Base-by-base conservation (phyloP, 495 filamentous ascomycete genomes). In the Tuber umbilicatum region DNA sequence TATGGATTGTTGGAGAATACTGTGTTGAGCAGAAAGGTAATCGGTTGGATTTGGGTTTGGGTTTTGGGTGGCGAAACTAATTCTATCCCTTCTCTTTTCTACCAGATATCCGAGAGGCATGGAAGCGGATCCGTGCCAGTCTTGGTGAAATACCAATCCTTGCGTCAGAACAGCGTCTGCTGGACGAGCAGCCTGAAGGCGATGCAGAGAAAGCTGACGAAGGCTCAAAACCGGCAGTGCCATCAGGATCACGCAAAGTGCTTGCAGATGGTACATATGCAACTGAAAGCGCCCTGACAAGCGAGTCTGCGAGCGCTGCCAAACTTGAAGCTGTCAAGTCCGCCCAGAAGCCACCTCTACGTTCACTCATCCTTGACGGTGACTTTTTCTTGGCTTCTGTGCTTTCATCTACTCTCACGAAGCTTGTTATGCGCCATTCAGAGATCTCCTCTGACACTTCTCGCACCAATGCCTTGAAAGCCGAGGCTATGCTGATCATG, bases 401-500 rank as follows among this genome's bases (percentile, higher is more conserved):
- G 21, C 90, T 99, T 41, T 92, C 95, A 0, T 93, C 94, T 12
- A 97, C 96, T 2, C 88, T 99, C 74, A 97, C 95, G 14, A 99
- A 99, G 83, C 87, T 99, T 69, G 96, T 98, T 73, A 98, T 99
- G 94, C 92, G 96, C 55, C 94, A 99, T 83, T 91, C 94, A 5
- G 94, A 98, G 84, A 94, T 97, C 75, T 97, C 94, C 27, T 86
- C 92, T 37, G 95, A 98, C 79, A 84, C 85, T 39, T 91, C 92
- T 42, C 91, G 96, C 31, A 98, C 94, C 21, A 98, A 98, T 81
- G 94, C 94, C 45, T 88, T 99, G 5, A 91, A 93, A 38, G 95
- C 95, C 5, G 96, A 99, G 84, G 96, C 96, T 41, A 99, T 98
- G 96, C 87, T 98, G 67, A 98, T 98, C 83, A 97, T 99, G 94